phyloP scores from a whole-genome alignment of 306 rosid genomes.

The Quercus ilex region DNA sequence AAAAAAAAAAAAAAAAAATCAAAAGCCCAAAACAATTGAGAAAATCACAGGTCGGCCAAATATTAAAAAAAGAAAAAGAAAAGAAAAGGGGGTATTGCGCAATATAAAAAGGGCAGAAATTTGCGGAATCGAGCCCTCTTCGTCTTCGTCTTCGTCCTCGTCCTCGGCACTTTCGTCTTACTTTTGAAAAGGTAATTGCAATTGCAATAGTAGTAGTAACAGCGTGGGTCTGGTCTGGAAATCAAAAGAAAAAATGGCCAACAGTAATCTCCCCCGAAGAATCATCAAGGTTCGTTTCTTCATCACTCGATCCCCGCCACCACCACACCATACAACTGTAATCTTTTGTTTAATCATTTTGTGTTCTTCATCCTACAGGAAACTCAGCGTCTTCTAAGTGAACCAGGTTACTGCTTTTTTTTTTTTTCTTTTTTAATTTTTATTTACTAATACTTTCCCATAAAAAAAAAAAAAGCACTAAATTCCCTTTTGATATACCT shows the following conservation, averaged over 20 bases:
- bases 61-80: not conserved
- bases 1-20: too few relatives aligned
- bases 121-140: not conserved
- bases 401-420: conserved; percentile 59
- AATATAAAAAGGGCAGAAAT: not conserved
- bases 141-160: too few relatives aligned
- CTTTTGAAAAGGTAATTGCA: too few relatives aligned
- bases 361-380: conserved; percentile 55
- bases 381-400: conserved; percentile 98
- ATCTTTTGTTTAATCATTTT: conserved; percentile 4
- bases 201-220: too few relatives aligned
- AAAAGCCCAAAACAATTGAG: too few relatives aligned
- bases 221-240: conserved; percentile 37
- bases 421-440: not conserved
- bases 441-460: too few relatives aligned
- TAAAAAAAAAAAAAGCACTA: too few relatives aligned
- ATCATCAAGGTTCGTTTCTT: conserved; percentile 62
- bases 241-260: conserved; percentile 66
- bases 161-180: too few relatives aligned
- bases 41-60: too few relatives aligned
- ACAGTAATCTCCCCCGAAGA: conserved; percentile 93
- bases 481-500: not conserved
- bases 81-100: not conserved
- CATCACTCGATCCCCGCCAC: conserved; percentile 43
- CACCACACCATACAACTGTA: too few relatives aligned